Base-by-base conservation (phyloP, 768 basidiomycete species). In the Phylloporus sp. region DNA sequence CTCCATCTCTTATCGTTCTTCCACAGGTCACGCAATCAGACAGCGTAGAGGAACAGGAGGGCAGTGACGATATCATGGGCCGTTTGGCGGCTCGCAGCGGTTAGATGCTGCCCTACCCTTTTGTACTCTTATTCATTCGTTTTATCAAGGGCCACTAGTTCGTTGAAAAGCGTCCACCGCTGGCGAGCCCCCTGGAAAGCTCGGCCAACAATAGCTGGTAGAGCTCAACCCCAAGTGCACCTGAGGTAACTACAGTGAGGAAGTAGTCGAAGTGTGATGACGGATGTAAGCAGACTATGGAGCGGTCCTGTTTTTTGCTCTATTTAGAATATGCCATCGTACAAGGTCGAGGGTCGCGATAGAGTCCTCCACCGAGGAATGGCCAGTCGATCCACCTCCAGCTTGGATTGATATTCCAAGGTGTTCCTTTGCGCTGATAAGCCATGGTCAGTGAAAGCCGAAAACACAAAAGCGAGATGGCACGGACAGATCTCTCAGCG, bases 321-420 rank as follows among this genome's bases (percentile, higher is more conserved):
- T 79, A 53, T 90, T 82, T 52, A 84, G 63, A 39, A 94, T 69
- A 65, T 84, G 80, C 84, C 86, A 92, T 50, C 84, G 76, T 18
- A 97, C 84, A 17, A 95, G 79, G 58, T 98, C 86, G 32, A 98
- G 73, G 2, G 95, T 90, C 1, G 91, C 88, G 20, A 80, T 66
- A 1, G 92, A 90, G 68, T 98, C 95, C 65, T 94, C 93, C 1
- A 89, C 72, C 0, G 91, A 92, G 39, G 87, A 90, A 70, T 98
- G 95, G 3, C 94, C 94, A 7, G 74, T 72, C 11, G 78, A 75
- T 7, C 79, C 80, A 24, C 76, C 87, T 21, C 86, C 87, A 10
- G 78, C 76, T 64, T 99, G 95, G 45, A 99, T 97, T 47, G 77
- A 74, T 51, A 77, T 77, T 14, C 84, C 83, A 14, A 99, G 74